A percentile compares a stretch with the other conserved stretches of the same genome.
Conservation (phyloP, 2,329 filamentous ascomycete genomes). For the Acarospora socialis region DNA sequence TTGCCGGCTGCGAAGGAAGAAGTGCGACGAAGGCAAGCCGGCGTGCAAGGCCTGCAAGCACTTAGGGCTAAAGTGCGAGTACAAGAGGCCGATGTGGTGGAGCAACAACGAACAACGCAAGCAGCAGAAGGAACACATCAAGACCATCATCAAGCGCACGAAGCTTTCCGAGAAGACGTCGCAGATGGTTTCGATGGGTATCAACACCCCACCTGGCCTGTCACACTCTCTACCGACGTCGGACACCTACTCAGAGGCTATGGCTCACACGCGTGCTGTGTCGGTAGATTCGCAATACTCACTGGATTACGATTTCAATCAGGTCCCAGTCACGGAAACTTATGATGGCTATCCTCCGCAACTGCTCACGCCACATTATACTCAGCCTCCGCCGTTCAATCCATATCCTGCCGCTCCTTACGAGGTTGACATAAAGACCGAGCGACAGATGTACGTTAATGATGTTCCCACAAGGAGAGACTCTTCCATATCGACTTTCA, state of each 20-base stretch:
- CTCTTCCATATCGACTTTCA: slow-evolving; percentile 83
- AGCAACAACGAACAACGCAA: slow-evolving; percentile 77
- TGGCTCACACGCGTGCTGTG: slow-evolving; percentile 57
- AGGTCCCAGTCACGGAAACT: slow-evolving; percentile 40
- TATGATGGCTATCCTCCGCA: slow-evolving; percentile 29
- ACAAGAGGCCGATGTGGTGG: slow-evolving; percentile 97
- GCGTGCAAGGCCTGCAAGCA: slow-evolving; percentile 50
- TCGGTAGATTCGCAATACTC: slow-evolving; percentile 72
- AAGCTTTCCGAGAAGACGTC: slow-evolving; percentile 80
- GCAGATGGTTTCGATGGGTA: slow-evolving; percentile 29
- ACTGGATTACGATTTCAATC: slow-evolving; percentile 50
- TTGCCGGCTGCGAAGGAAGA: slow-evolving; percentile 53
- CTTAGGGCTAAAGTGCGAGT: slow-evolving; percentile 80
- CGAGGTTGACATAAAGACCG: slow-evolving; percentile 91
- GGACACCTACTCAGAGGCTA: slow-evolving; percentile 61
- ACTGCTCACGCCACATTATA: slow-evolving; percentile 33
- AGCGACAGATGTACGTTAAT: slow-evolving; percentile 85
- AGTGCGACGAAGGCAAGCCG: slow-evolving; percentile 55
- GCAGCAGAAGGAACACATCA: slow-evolving; percentile 86
- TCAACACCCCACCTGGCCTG: slow-evolving; percentile 58
- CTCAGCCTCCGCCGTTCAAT: too few species aligned
- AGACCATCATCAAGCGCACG: slow-evolving; percentile 93
- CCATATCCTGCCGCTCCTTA: slow-evolving; percentile 58
- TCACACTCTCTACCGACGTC: slow-evolving; percentile 72
- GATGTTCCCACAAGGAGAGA: slow-evolving; percentile 74